These are phyloP conservation scores for Acanthamoeba castellanii DNA, from an alignment of 208 protist genomes.

Conservation along the genomic window DNA sequence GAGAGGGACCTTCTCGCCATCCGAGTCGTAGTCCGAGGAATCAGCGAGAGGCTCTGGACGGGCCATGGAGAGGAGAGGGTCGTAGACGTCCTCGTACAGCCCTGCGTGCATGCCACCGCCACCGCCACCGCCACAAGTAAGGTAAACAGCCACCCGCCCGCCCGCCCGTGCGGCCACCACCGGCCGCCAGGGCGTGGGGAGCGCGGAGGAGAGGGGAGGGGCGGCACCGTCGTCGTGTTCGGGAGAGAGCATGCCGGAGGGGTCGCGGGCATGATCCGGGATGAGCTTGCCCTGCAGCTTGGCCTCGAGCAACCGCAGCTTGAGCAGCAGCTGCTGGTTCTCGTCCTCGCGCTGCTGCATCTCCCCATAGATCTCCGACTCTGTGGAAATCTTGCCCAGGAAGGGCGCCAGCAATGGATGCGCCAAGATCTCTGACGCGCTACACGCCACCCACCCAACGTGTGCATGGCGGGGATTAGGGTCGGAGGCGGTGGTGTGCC, in stretches of 20 bases:
- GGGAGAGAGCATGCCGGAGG: neutral
- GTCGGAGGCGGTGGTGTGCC: neutral
- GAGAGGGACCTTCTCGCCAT: neutral
- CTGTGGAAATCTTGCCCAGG: neutral
- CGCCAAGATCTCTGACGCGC: constrained; percentile 3
- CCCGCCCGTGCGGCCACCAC: too few relatives aligned
- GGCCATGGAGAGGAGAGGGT: neutral
- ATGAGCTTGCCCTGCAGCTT: neutral
- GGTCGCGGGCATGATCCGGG: neutral
- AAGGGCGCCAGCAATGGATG: neutral
- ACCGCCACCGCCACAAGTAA: too few relatives aligned
- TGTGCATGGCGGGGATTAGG: neutral
- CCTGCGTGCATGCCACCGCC: too few relatives aligned
- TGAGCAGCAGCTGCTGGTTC: constrained; percentile 29
- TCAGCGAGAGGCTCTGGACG: neutral
- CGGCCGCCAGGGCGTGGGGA: neutral
- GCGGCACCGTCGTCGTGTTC: neutral
- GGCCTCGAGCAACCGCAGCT: neutral
- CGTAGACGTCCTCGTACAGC: neutral
- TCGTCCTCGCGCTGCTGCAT: constrained; percentile 43
- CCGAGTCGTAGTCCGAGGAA: neutral
- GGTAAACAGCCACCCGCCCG: too few relatives aligned
- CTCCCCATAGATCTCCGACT: constrained; percentile 17
- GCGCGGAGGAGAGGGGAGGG: neutral
- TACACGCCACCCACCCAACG: neutral